These are phyloP conservation scores for Penicillium sp. DNA, from an alignment of 2,329 filamentous ascomycete species.

Conservation along the genomic window DNA sequence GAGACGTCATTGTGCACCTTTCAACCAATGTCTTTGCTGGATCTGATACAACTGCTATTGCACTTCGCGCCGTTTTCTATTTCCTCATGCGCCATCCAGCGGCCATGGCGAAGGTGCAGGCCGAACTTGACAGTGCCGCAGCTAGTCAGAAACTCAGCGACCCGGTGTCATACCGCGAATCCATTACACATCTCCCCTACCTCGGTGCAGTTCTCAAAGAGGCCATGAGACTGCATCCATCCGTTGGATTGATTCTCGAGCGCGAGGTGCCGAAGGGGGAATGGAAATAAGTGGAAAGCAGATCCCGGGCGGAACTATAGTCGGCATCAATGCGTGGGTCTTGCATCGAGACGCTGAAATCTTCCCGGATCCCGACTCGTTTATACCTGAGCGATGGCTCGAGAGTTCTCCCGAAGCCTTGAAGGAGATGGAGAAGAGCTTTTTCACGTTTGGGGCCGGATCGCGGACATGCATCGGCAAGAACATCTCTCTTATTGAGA, in stretches of 20 bases:
- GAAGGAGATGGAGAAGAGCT: slow-evolving; percentile 30
- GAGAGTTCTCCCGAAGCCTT: slow-evolving; percentile 23
- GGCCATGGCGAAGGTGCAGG: slow-evolving; percentile 31
- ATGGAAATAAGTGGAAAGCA: slow-evolving; percentile 27
- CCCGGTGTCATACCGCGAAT: slow-evolving; percentile 23
- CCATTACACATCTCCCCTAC: slow-evolving; percentile 31
- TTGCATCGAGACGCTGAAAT: slow-evolving; percentile 39
- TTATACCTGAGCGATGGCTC: slow-evolving; percentile 46
- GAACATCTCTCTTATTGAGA: slow-evolving; percentile 32
- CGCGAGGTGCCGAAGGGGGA: slow-evolving; percentile 32
- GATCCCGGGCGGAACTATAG: slow-evolving; percentile 37
- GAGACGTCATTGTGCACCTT: slow-evolving; percentile 28
- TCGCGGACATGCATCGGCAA: slow-evolving; percentile 31
- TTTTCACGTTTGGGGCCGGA: slow-evolving; percentile 31
- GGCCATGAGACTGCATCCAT: slow-evolving; percentile 35
- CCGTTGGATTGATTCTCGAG: slow-evolving; percentile 32
- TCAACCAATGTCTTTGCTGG: slow-evolving; percentile 28
- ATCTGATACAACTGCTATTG: slow-evolving; percentile 35
- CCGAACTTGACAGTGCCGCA: slow-evolving; percentile 37
- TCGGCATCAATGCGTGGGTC: slow-evolving; percentile 45
- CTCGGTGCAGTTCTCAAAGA: slow-evolving; percentile 36
- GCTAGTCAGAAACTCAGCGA: slow-evolving; percentile 18
- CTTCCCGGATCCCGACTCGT: slow-evolving; percentile 41
- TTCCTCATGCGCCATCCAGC: slow-evolving; percentile 32
- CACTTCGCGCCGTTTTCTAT: slow-evolving; percentile 39